Conservation (phyloP, 1,284 basidiomycete genomes). For the Cutaneotrichosporon curvatum region DNA sequence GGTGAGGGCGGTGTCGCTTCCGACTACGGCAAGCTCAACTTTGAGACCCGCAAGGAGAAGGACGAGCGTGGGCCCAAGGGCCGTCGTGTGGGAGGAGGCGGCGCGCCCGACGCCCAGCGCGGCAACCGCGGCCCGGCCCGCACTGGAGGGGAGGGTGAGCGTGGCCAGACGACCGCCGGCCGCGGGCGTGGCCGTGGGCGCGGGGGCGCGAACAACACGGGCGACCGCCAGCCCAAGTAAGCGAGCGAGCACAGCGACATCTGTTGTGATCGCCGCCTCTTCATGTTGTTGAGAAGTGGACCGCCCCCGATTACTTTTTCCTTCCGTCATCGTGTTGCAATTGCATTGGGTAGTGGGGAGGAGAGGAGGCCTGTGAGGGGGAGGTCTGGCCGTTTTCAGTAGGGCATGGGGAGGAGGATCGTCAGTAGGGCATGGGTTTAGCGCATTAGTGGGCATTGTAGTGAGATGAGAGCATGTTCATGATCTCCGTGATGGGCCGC, state of each 20-base stretch:
- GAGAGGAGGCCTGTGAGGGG: no score
- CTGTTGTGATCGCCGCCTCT: no score
- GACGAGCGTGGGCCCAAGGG: conserved; percentile 54
- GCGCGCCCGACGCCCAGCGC: conserved; percentile 9
- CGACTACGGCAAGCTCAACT: conserved; percentile 58
- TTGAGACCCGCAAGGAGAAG: conserved; percentile 86
- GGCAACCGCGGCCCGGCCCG: conserved; percentile 3
- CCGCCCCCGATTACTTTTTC: no score
- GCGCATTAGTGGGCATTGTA: conserved; percentile 17
- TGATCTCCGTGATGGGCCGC: background rate
- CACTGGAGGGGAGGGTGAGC: conserved; percentile 8
- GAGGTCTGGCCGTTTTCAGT: no score
- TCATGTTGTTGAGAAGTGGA: no score
- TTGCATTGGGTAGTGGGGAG: background rate
- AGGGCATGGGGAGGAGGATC: background rate
- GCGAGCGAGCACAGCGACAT: no score
- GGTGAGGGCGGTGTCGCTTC: conserved; percentile 78
- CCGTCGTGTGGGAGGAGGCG: conserved; percentile 10
- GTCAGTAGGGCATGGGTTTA: background rate
- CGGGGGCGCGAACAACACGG: conserved; percentile 10
- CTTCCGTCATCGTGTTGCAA: background rate
- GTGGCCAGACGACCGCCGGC: background rate
- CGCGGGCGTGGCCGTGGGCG: conserved; percentile 16
- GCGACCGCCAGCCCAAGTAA: conserved; percentile 14
- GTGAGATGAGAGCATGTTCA: conserved; percentile 13